phyloP scores from a whole-genome alignment of 495 filamentous ascomycete genomes.

The Xylaria intraflava region DNA sequence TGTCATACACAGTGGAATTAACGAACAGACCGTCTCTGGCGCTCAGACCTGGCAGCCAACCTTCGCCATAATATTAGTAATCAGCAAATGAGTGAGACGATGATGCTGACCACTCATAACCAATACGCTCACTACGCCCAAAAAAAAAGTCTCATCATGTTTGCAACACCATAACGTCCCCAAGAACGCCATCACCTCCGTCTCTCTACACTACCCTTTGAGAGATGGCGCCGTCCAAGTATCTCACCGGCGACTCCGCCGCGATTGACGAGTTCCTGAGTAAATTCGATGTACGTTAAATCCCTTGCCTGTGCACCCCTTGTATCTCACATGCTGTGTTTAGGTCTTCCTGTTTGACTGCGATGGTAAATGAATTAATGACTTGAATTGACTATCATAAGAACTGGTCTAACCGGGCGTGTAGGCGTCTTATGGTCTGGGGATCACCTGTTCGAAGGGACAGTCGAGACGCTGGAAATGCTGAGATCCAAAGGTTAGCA shows the following conservation, averaged over 20 bases:
- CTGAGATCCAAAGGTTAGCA: conserved; percentile 67
- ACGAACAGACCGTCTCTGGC: too few species aligned
- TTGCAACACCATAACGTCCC: neutral
- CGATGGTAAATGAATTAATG: conserved; percentile 63
- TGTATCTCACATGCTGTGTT: neutral
- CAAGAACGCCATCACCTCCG: neutral
- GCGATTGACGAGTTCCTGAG: conserved; percentile 76
- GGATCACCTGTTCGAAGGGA: conserved; percentile 76
- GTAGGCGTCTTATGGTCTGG: conserved; percentile 95
- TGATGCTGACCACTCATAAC: too few species aligned
- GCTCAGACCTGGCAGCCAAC: too few species aligned
- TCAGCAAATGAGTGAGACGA: too few species aligned
- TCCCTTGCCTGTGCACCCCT: neutral
- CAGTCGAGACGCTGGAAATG: conserved; percentile 74
- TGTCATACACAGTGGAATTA: too few species aligned
- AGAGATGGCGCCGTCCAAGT: conserved; percentile 46
- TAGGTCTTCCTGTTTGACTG: conserved; percentile 95
- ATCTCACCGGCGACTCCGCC: conserved; percentile 71
- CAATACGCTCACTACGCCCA: too few species aligned
- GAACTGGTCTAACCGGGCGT: neutral
- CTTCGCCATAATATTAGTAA: too few species aligned
- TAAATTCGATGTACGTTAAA: conserved; percentile 75
- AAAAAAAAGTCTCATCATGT: neutral
- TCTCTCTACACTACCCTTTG: too few species aligned
- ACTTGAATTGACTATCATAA: neutral